phyloP scores from a whole-genome alignment of 2,329 filamentous ascomycete genomes.

The Aspergillus piperis region DNA sequence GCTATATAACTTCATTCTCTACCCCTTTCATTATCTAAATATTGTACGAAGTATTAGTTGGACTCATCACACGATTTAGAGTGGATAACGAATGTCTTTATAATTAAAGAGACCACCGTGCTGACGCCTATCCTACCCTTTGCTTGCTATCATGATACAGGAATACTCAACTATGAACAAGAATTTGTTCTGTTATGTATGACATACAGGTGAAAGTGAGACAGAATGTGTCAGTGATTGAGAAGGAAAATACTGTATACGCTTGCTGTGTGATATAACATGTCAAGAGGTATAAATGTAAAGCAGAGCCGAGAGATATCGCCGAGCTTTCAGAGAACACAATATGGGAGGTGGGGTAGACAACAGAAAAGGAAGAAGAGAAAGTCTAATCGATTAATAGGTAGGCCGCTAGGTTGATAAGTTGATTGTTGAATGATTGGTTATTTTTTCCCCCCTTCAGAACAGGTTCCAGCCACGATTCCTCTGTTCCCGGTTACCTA shows the following conservation, averaged over 20 bases:
- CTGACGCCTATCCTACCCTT: background rate
- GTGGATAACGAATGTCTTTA: too few species aligned
- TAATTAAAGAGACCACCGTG: background rate
- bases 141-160: background rate
- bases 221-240: background rate
- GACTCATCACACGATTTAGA: fast-evolving
- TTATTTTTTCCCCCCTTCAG: slow-evolving; percentile 27
- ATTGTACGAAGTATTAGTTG: too few species aligned
- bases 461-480: slow-evolving; percentile 48
- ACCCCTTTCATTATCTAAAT: too few species aligned
- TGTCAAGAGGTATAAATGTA: background rate
- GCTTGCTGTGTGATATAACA: background rate
- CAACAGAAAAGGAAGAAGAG: background rate
- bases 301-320: background rate
- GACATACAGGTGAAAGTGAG: slow-evolving; percentile 3
- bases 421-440: background rate
- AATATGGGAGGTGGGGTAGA: background rate
- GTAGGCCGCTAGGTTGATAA: background rate
- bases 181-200: background rate
- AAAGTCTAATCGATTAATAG: background rate
- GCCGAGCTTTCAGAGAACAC: background rate
- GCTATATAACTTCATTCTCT: too few species aligned
- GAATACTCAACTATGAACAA: background rate
- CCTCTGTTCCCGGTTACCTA: slow-evolving; percentile 39
- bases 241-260: slow-evolving; percentile 3